These are phyloP conservation scores for Torulaspora quercuum DNA, from an alignment of 805 yeast species.

Conservation along the genomic window DNA sequence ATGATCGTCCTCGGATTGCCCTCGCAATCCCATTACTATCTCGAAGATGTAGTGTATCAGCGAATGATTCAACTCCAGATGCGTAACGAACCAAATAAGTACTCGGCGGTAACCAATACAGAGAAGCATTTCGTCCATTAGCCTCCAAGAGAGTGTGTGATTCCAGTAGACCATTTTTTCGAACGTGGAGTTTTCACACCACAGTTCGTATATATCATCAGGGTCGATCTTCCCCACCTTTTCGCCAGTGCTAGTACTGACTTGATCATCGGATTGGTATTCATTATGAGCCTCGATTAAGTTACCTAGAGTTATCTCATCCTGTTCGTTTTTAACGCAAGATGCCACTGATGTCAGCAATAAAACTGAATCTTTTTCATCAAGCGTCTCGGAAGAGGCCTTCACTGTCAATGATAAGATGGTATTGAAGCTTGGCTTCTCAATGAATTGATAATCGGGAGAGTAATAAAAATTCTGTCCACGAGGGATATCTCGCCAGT, in stretches of 20 bases:
- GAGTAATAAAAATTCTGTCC: slow-evolving; percentile 48
- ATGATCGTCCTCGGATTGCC: slow-evolving; percentile 31
- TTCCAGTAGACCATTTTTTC: slow-evolving; percentile 51
- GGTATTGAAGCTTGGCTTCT: slow-evolving; percentile 16
- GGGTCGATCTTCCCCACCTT: slow-evolving; percentile 39
- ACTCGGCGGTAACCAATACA: slow-evolving; percentile 59
- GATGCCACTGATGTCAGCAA: slow-evolving; percentile 47
- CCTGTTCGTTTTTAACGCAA: slow-evolving; percentile 46
- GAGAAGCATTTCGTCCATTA: slow-evolving; percentile 72
- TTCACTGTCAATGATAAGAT: slow-evolving; percentile 17
- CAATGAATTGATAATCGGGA: slow-evolving; percentile 22
- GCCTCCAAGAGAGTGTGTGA: slow-evolving; percentile 49
- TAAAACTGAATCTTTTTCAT: slow-evolving; percentile 16
- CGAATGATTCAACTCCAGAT: slow-evolving; percentile 52
- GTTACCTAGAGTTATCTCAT: slow-evolving; percentile 29
- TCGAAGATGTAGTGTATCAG: slow-evolving; percentile 63
- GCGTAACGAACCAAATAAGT: slow-evolving; percentile 65
- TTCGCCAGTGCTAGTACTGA: slow-evolving; percentile 20
- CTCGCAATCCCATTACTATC: slow-evolving; percentile 55
- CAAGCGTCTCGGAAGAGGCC: slow-evolving; percentile 23
- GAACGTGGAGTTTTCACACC: slow-evolving; percentile 46
- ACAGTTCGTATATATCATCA: slow-evolving; percentile 48
- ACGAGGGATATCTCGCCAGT: slow-evolving; percentile 71
- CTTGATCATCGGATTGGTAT: slow-evolving; percentile 26
- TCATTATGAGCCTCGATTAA: slow-evolving; percentile 11